A percentile compares a stretch with the other conserved stretches of the same genome.
These are phyloP conservation scores for Papiliotrema nemorosa DNA, from an alignment of 1,284 basidiomycete species.

Conservation along the genomic window DNA sequence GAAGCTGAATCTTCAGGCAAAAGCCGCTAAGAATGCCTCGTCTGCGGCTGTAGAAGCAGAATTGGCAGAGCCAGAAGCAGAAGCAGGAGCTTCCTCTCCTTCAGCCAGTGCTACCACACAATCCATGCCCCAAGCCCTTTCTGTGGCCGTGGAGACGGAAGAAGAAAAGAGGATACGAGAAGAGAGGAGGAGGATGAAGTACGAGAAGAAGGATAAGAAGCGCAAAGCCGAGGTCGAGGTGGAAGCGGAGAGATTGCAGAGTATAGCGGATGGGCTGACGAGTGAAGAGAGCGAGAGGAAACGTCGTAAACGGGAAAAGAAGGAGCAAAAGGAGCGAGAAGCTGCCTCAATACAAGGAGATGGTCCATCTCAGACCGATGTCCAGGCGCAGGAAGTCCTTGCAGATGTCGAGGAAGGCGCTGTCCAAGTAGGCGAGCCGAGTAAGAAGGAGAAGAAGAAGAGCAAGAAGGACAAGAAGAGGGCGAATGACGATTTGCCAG, in stretches of 20 bases:
- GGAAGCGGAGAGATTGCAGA: neutral
- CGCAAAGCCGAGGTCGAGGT: neutral
- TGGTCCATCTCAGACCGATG: neutral
- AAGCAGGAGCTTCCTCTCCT: neutral
- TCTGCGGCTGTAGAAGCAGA: neutral
- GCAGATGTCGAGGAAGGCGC: too few relatives aligned
- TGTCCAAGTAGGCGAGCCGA: slow-evolving; percentile 2
- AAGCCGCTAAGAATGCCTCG: neutral
- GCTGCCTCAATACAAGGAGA: neutral
- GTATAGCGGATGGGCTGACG: neutral
- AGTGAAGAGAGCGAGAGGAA: slow-evolving; percentile 8
- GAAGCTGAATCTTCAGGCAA: neutral
- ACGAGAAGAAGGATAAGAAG: slow-evolving; percentile 13
- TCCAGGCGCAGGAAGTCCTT: too few relatives aligned
- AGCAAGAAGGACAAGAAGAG: slow-evolving; percentile 6
- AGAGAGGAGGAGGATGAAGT: neutral
- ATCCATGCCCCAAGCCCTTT: too few relatives aligned
- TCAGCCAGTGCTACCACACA: neutral
- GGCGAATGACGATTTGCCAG: neutral
- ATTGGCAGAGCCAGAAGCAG: neutral
- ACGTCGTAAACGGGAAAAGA: slow-evolving; percentile 13
- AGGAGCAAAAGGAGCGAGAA: slow-evolving; percentile 6
- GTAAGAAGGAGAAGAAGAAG: slow-evolving; percentile 16
- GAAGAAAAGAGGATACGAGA: neutral
- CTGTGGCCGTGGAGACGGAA: too few relatives aligned